Evolutionary conservation across 1,284 basidiomycete genomes (phyloP).

Genomic region (Irpex lacteus): DNA sequence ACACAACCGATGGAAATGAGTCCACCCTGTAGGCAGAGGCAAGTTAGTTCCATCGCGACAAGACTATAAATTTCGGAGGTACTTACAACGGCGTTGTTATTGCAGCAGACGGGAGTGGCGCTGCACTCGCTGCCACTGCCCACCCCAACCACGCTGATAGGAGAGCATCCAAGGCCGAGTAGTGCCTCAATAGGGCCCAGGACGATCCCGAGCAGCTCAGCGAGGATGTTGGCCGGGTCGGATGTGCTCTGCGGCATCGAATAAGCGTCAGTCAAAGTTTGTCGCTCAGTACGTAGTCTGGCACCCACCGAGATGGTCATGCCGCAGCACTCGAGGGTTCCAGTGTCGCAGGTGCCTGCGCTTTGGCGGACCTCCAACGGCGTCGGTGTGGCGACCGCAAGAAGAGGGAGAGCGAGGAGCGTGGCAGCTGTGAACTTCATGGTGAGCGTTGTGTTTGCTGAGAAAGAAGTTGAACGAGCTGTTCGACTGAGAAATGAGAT

Average conservation of each 20-base stretch:
- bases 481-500: conserved; percentile 2
- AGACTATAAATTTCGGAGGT: not conserved
- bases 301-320: not conserved
- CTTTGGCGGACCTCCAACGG: not conserved
- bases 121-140: not conserved
- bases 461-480: not conserved
- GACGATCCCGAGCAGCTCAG: not conserved
- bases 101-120: not conserved
- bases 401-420: conserved; percentile 9
- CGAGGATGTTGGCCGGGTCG: not conserved
- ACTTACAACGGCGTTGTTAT: not conserved
- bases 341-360: conserved; percentile 1
- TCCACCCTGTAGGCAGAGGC: not conserved
- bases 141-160: not conserved
- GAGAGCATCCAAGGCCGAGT: not conserved
- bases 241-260: not conserved
- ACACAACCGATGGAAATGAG: conserved; percentile 5
- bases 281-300: not conserved
- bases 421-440: conserved; percentile 9
- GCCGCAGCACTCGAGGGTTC: not conserved
- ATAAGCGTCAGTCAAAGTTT: not conserved
- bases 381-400: conserved; percentile 9
- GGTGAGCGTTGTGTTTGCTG: not conserved
- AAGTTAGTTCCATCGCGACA: not conserved
- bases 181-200: not conserved